Evolutionary conservation across 225 moss, liverwort and hornwort species (phyloP).

Genomic region (Climacium dendroides): DNA sequence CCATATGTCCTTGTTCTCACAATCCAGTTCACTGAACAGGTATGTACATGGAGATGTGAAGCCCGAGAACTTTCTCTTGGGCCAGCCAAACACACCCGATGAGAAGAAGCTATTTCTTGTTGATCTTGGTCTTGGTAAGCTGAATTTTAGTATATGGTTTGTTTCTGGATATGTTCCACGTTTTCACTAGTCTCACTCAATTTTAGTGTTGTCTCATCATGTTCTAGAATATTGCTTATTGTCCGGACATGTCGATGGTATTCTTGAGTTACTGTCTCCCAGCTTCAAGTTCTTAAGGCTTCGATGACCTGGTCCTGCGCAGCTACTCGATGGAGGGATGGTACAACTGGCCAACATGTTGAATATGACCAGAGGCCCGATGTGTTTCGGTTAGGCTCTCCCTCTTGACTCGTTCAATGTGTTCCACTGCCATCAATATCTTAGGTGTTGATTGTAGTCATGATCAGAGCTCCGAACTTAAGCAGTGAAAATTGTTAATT

Average conservation of each 20-base stretch:
- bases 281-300: neutral
- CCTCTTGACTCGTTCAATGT: too few relatives aligned
- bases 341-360: constrained; percentile 92
- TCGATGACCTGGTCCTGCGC: neutral
- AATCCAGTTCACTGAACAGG: neutral
- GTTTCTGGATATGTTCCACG: neutral
- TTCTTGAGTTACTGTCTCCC: too few relatives aligned
- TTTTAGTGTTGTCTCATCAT: too few relatives aligned
- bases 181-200: neutral
- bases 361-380: constrained; percentile 98
- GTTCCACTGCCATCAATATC: too few relatives aligned
- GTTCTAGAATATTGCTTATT: too few relatives aligned
- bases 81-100: constrained; percentile 71
- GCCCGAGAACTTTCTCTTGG: constrained; percentile 93
- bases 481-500: neutral
- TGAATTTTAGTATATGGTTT: too few relatives aligned
- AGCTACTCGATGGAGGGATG: constrained; percentile 99
- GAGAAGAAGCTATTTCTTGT: constrained; percentile 98
- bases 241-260: neutral
- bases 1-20: neutral
- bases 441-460: neutral
- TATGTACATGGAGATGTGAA: constrained; percentile 99
- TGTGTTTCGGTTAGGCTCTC: constrained; percentile 63
- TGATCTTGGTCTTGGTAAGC: constrained; percentile 87
- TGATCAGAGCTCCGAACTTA: neutral